Evolutionary conservation across 495 filamentous ascomycete genomes (phyloP).

Genomic region (Choiromyces venosus): DNA sequence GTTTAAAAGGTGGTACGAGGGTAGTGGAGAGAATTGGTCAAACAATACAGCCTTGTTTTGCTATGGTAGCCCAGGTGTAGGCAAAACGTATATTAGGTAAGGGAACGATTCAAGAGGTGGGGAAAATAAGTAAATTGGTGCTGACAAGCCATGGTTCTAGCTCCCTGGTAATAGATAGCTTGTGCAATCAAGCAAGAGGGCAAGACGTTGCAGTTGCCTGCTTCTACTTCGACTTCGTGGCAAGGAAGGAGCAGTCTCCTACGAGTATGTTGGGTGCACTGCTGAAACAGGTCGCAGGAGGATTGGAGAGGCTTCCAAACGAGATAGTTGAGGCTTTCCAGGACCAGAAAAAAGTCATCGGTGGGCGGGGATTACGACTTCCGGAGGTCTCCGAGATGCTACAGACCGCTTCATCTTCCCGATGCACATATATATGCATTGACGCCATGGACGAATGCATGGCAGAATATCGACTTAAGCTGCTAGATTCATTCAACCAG

Average conservation of each 20-base stretch:
- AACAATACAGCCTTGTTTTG: background rate
- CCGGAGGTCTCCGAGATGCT: background rate
- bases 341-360: background rate
- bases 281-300: slow-evolving; percentile 1
- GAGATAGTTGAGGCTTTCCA: background rate
- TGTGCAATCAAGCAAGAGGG: background rate
- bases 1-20: background rate
- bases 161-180: background rate
- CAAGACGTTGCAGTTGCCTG: background rate
- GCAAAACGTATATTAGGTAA: slow-evolving; percentile 3
- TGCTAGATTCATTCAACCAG: background rate
- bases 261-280: background rate
- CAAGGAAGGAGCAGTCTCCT: slow-evolving; percentile 1
- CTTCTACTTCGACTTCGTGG: background rate
- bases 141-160: background rate
- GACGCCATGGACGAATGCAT: background rate
- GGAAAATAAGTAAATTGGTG: background rate
- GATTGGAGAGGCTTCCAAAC: background rate
- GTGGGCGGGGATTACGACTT: background rate
- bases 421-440: background rate
- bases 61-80: background rate
- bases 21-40: background rate
- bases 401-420: background rate
- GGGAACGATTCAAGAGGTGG: background rate
- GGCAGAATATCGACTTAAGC: too few relatives aligned